phyloP scores from a whole-genome alignment of 1,284 basidiomycete genomes.

The Irpex sp. region DNA sequence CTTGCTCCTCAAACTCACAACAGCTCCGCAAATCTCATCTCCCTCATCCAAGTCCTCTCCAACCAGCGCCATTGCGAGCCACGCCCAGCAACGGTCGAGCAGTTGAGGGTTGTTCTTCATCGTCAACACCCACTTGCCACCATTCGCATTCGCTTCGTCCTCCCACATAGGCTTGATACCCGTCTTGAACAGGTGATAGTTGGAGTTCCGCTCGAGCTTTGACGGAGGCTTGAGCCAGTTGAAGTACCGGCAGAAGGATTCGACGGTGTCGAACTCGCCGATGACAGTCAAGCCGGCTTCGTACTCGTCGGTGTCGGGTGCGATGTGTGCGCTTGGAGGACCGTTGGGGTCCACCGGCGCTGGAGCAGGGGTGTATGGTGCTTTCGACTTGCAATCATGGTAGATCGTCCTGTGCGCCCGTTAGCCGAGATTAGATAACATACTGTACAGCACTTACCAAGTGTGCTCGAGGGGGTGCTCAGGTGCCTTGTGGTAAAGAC shows the following conservation, averaged over 20 bases:
- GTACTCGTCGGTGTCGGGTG: conserved; percentile 64
- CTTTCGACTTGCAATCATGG: conserved; percentile 81
- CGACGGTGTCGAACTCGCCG: conserved; percentile 82
- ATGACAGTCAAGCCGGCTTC: conserved; percentile 76
- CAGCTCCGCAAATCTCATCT: conserved; percentile 87
- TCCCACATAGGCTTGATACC: conserved; percentile 97
- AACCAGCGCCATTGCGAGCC: conserved; percentile 87
- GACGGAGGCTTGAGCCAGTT: conserved; percentile 93
- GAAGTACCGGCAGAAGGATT: conserved; percentile 91
- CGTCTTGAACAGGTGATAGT: conserved; percentile 93
- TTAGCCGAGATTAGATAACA: conserved; percentile 5
- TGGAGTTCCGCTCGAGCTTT: conserved; percentile 81
- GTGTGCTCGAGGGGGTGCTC: conserved; percentile 82
- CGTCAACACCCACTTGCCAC: conserved; percentile 93
- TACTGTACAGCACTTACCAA: conserved; percentile 52
- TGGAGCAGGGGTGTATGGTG: conserved; percentile 45
- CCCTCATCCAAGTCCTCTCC: conserved; percentile 88
- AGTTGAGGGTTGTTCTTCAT: conserved; percentile 80
- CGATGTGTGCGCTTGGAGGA: conserved; percentile 34
- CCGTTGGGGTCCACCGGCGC: conserved; percentile 24
- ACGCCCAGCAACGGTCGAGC: conserved; percentile 87
- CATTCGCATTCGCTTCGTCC: conserved; percentile 85
- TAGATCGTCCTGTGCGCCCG: conserved; percentile 69
- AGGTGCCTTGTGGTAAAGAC: conserved; percentile 64
- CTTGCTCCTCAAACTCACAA: conserved; percentile 83